A percentile compares a stretch with the other conserved stretches of the same genome.
Evolutionary conservation across 257 asterid species (phyloP).

Genomic region (Verbena officinalis): DNA sequence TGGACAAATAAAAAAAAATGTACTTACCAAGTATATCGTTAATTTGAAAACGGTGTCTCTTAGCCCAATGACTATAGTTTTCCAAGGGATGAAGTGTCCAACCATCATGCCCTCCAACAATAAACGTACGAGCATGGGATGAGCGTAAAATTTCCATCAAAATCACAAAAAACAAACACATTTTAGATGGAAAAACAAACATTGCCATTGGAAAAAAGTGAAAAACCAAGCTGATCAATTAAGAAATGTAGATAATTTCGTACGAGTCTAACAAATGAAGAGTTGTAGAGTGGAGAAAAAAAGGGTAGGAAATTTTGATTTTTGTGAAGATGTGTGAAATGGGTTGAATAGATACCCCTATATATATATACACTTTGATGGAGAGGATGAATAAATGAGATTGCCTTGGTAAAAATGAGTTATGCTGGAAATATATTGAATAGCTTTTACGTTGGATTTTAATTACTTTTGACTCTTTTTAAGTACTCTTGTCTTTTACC

Average conservation of each 20-base stretch:
- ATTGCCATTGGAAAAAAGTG: constrained; percentile 11
- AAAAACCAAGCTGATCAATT: too few species aligned
- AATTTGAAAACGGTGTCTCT: constrained; percentile 41
- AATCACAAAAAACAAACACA: constrained; percentile 28
- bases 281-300: background rate
- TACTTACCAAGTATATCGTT: constrained; percentile 41
- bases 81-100: constrained; percentile 45
- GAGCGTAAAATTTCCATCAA: constrained; percentile 33
- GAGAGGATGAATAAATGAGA: background rate
- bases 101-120: constrained; percentile 50
- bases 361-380: background rate
- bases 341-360: background rate
- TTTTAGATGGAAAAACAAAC: constrained; percentile 13
- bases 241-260: background rate
- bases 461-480: constrained; percentile 19
- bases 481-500: background rate
- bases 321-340: constrained; percentile 4
- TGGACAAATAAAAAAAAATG: too few species aligned
- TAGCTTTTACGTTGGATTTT: background rate
- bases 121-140: constrained; percentile 36
- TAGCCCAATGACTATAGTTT: constrained; percentile 42
- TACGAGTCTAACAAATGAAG: background rate
- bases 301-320: background rate
- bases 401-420: constrained; percentile 1
- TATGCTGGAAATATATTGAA: too few species aligned